phyloP scores from a whole-genome alignment of 345 rosid species.

The Rhodamnia argentea region DNA sequence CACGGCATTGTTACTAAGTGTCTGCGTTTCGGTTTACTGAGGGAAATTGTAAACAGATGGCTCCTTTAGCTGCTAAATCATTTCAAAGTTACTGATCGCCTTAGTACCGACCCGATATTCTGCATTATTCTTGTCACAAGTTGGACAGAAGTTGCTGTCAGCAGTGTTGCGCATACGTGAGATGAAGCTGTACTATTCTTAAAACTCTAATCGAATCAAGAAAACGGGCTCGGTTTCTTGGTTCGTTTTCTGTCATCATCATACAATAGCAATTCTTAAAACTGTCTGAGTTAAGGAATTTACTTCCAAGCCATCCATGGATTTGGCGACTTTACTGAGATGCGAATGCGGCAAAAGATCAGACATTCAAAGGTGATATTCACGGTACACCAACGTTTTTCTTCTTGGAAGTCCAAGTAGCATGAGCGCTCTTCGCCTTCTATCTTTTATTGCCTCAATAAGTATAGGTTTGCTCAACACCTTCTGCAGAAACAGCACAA shows the following conservation, averaged over 20 bases:
- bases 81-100: neutral
- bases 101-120: neutral
- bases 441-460: too few relatives aligned
- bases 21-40: neutral
- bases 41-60: neutral
- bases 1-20: neutral
- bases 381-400: neutral
- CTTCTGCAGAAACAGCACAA: too few relatives aligned
- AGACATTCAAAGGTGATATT: neutral
- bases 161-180: neutral
- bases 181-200: neutral
- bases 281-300: neutral
- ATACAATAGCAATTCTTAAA: neutral
- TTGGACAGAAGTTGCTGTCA: neutral
- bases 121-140: neutral
- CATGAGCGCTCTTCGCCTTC: too few relatives aligned
- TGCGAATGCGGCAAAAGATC: neutral
- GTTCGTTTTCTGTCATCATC: neutral
- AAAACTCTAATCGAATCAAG: neutral
- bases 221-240: neutral
- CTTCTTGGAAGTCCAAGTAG: neutral
- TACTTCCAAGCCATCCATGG: neutral
- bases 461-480: too few relatives aligned
- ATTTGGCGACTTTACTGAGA: neutral
- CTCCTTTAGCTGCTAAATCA: neutral